Base-by-base conservation (phyloP, 345 rosid species). In the Mercurialis annua region DNA sequence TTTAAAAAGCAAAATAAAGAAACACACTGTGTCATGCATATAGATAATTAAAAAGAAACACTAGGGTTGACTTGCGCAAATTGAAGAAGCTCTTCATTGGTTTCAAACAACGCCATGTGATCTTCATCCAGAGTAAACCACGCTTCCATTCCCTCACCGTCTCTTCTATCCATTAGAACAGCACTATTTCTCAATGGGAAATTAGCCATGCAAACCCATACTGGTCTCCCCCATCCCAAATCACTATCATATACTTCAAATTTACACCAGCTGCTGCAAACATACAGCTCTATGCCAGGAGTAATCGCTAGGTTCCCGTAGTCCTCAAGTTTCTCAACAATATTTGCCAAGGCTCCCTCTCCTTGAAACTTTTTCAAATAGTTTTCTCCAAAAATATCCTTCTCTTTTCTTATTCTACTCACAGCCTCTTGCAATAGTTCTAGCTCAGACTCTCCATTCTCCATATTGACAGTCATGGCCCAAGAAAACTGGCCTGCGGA, bases 181-280 rank as follows among this genome's bases (percentile, higher is more conserved):
- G 17, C 12, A 46, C 12, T n/a, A 46, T 46, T 46, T 46, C 5
- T 46, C 2, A 46, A 11, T 2, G 12, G 12, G 12, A n/a, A 11
- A 46, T n/a, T 46, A 2, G 18, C 50, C 12, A 46, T 46, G 5
- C 50, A 11, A 2, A 46, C 2, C 50, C 50, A 46, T 46, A 1
- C 18, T 9, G 52, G 52, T 16, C 34, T 51, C 17, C 53, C 49
- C 49, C 66, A 59, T 20, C 62, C 62, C 3, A 59, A 59, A 59
- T 59, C 62, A 18, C 23, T 44, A 1, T 59, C 62, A 14, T 59
- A 59, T 16, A 59, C 6, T 34, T 12, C 23, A 16, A 59, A 59
- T 17, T 23, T 34, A 59, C 62, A 59, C 62, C 44, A 59, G 21
- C 24, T 34, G n/a, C 44, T 59, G 14, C 43, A 59, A 24, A 17